Percentiles rank a stretch among this genome's conserved stretches.
phyloP scores from a whole-genome alignment of 768 basidiomycete species.

The Amanita exitialis region DNA sequence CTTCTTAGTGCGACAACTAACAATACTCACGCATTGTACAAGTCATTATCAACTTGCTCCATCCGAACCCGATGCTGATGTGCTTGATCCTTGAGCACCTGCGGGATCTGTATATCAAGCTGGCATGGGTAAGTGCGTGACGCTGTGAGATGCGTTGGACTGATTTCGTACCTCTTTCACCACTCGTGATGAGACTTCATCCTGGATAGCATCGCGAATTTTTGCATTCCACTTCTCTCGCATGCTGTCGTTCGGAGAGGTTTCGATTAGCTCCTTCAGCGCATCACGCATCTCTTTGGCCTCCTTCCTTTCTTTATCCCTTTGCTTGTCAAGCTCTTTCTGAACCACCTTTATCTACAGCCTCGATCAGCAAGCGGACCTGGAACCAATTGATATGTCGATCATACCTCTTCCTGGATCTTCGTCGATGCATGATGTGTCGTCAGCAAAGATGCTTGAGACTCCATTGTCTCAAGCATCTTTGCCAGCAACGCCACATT shows the following conservation, averaged over 20 bases:
- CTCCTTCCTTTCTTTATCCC: constrained; percentile 25
- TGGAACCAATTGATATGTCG: constrained; percentile 4
- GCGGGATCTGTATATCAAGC: not conserved
- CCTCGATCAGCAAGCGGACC: not conserved
- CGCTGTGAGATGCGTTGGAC: not conserved
- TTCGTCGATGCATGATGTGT: constrained; percentile 34
- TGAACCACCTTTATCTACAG: constrained; percentile 31
- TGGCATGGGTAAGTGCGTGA: not conserved
- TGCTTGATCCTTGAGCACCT: not conserved
- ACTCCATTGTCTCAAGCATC: constrained; percentile 34
- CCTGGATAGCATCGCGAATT: constrained; percentile 24
- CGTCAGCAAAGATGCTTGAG: constrained; percentile 35
- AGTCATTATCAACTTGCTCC: not conserved
- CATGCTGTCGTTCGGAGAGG: constrained; percentile 29
- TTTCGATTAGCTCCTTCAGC: constrained; percentile 30
- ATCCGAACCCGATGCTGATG: not conserved
- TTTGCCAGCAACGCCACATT: constrained; percentile 11
- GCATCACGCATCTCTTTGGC: constrained; percentile 23
- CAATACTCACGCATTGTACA: not conserved
- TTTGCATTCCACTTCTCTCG: constrained; percentile 22
- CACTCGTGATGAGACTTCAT: constrained; percentile 31
- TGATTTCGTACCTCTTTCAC: not conserved
- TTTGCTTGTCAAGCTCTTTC: constrained; percentile 26
- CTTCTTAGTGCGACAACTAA: too few species aligned
- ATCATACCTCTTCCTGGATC: constrained; percentile 30